Evolutionary conservation across 805 yeast species (phyloP).

Genomic region (Huiozyma naganishii): DNA sequence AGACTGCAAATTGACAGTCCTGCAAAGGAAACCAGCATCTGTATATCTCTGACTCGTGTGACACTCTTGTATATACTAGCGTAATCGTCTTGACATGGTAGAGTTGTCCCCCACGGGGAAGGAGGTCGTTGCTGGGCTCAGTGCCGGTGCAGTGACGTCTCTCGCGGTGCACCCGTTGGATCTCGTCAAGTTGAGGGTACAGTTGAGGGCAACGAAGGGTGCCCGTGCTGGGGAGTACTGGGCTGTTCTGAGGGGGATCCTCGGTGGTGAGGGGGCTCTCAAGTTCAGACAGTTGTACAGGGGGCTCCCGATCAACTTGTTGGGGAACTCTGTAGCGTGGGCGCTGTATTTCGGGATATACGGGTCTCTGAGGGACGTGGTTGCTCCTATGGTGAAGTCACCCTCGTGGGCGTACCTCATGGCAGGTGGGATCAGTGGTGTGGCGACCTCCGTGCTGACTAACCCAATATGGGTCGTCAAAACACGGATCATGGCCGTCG

Average conservation of each 20-base stretch:
- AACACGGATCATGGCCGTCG: slow-evolving; percentile 62
- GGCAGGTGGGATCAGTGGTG: slow-evolving; percentile 63
- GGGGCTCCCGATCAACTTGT: slow-evolving; percentile 67
- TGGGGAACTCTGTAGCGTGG: slow-evolving; percentile 88
- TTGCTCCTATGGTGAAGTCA: neutral
- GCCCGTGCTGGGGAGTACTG: neutral
- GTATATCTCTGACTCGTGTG: too few relatives aligned
- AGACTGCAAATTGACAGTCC: slow-evolving; percentile 7
- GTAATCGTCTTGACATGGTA: neutral
- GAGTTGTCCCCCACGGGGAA: slow-evolving; percentile 19
- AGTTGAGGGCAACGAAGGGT: slow-evolving; percentile 36
- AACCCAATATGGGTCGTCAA: slow-evolving; percentile 95
- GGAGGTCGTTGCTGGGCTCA: slow-evolving; percentile 60
- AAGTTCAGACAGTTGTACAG: slow-evolving; percentile 40
- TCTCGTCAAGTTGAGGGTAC: slow-evolving; percentile 71
- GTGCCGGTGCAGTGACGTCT: slow-evolving; percentile 77
- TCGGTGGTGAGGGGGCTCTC: neutral
- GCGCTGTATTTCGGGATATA: slow-evolving; percentile 75
- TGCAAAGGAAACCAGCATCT: slow-evolving; percentile 32
- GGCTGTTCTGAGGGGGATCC: neutral
- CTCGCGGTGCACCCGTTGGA: slow-evolving; percentile 82
- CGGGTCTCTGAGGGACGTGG: slow-evolving; percentile 43
- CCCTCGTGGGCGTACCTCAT: slow-evolving; percentile 36
- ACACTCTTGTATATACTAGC: too few relatives aligned
- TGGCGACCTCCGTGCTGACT: slow-evolving; percentile 62